Percentiles rank a stretch among this genome's conserved stretches.
phyloP scores from a whole-genome alignment of 192 early-diverging fungal genomes.

The Coemansia sp. region DNA sequence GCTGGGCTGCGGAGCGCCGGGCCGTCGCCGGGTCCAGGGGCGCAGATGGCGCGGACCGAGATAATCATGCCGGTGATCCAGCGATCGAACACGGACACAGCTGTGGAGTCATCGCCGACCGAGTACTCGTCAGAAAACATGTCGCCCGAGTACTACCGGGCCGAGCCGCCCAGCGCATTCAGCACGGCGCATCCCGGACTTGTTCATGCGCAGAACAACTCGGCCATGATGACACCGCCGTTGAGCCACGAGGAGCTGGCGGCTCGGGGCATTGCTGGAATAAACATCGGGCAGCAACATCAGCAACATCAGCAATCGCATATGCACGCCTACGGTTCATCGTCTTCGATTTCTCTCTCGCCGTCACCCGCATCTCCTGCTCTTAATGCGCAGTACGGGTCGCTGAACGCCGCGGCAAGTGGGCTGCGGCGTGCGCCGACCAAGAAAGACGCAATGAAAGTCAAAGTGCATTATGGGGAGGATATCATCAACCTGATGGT shows the following conservation, averaged over 20 bases:
- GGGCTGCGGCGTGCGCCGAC: conserved; percentile 45
- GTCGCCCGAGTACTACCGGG: conserved; percentile 25
- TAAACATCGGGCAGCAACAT: conserved; percentile 19
- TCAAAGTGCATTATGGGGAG: conserved; percentile 52
- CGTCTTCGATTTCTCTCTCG: conserved; percentile 27
- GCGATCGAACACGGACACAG: conserved; percentile 23
- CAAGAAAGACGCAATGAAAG: conserved; percentile 49
- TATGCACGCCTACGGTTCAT: conserved; percentile 4
- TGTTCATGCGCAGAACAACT: conserved; percentile 21
- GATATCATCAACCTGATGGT: conserved; percentile 50
- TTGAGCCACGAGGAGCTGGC: conserved; percentile 43
- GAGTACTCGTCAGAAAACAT: conserved; percentile 11
- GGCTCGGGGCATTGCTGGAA: conserved; percentile 33
- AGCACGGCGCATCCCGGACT: conserved; percentile 19
- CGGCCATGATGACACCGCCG: conserved; percentile 44
- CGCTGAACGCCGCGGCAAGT: conserved; percentile 16
- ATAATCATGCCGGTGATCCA: conserved; percentile 46
- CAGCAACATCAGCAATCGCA: conserved; percentile 2
- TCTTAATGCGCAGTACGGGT: conserved; percentile 18
- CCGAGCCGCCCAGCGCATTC: conserved; percentile 6
- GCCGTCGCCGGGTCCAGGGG: conserved; percentile 9
- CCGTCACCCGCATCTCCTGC: conserved; percentile 35
- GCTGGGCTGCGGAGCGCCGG: conserved; percentile 7
- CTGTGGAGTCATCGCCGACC: conserved; percentile 14
- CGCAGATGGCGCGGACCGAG: conserved; percentile 40